Evolutionary conservation across 208 protist species (phyloP).

Genomic region (Wallacemonas rigidus): DNA sequence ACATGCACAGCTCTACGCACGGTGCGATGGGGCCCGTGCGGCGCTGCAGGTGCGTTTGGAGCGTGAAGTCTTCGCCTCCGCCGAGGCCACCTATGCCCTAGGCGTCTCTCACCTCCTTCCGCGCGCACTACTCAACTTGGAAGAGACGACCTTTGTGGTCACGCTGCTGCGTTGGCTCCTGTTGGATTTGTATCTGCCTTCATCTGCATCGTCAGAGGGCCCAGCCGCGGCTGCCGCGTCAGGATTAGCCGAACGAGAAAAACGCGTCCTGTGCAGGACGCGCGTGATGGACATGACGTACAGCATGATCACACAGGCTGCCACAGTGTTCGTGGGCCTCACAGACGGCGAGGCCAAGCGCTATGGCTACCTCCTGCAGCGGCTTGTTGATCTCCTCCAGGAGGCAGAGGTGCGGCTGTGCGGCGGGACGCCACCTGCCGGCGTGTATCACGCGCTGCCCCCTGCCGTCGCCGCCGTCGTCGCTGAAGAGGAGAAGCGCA

Average conservation of each 20-base stretch:
- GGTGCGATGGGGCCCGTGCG: constrained; percentile 14
- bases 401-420: constrained; percentile 17
- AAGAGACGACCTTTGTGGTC: constrained; percentile 64
- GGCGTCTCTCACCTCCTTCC: constrained; percentile 63
- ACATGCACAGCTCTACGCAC: constrained; percentile 32
- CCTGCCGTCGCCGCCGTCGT: neutral
- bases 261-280: constrained; percentile 1
- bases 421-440: constrained; percentile 8
- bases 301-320: constrained; percentile 43
- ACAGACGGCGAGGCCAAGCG: constrained; percentile 81
- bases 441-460: constrained; percentile 11
- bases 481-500: neutral
- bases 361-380: constrained; percentile 53
- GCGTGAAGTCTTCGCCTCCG: constrained; percentile 1
- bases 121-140: constrained; percentile 66
- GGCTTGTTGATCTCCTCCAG: constrained; percentile 23
- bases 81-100: constrained; percentile 23
- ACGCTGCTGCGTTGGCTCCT: constrained; percentile 61
- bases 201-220: no score
- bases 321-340: constrained; percentile 72
- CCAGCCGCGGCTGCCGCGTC: neutral
- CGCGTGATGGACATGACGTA: constrained; percentile 48
- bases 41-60: constrained; percentile 14
- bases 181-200: constrained; percentile 14
- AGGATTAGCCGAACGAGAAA: neutral